Percentiles rank a stretch among this genome's conserved stretches.
Conservation (phyloP, 768 basidiomycete genomes). For the Amanita pseudoporphyria region DNA sequence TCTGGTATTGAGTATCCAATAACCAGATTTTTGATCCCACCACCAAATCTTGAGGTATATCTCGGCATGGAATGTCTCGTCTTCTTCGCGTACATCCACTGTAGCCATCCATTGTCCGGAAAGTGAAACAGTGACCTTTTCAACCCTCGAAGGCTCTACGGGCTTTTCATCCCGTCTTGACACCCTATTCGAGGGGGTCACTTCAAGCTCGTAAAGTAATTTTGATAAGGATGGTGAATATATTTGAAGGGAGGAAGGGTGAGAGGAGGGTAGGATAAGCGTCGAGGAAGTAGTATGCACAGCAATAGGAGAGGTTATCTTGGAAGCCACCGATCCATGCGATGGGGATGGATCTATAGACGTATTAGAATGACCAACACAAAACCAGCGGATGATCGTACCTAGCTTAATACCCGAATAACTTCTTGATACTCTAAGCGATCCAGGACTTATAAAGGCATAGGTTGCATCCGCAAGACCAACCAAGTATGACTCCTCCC, state of each 20-base stretch:
- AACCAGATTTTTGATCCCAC: constrained; percentile 58
- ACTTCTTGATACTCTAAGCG: constrained; percentile 61
- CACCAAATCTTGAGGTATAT: constrained; percentile 86
- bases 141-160: constrained; percentile 68
- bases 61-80: constrained; percentile 55
- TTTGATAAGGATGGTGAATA: constrained; percentile 68
- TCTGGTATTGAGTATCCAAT: constrained; percentile 78
- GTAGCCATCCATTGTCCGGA: constrained; percentile 91
- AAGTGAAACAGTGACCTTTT: constrained; percentile 53
- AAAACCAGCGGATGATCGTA: constrained; percentile 21
- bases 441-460: constrained; percentile 62
- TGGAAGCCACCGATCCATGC: constrained; percentile 27
- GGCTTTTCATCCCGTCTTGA: constrained; percentile 71
- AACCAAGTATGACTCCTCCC: constrained; percentile 82
- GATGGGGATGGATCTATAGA: constrained; percentile 22
- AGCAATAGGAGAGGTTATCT: constrained; percentile 54
- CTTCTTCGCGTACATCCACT: constrained; percentile 63
- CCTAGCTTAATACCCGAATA: constrained; percentile 76
- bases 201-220: constrained; percentile 79
- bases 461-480: constrained; percentile 77
- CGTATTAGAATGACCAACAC: not conserved
- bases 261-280: constrained; percentile 84
- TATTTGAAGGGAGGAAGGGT: constrained; percentile 90
- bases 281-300: constrained; percentile 66
- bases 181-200: constrained; percentile 88